phyloP scores from a whole-genome alignment of 164 flowering plant species.

The Stephania japonica region DNA sequence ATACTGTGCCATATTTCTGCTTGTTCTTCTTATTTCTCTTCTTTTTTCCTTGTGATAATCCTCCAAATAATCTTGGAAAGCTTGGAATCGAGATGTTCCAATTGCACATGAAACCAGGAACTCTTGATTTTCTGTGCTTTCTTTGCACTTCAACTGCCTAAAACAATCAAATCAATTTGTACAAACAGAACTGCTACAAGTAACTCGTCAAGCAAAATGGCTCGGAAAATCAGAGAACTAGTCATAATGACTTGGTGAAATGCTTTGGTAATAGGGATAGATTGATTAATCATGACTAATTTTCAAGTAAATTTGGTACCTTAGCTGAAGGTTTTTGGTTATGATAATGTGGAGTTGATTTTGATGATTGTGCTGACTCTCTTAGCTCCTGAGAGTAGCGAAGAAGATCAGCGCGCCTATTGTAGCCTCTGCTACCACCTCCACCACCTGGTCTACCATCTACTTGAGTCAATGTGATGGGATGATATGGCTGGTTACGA shows the following conservation, averaged over 20 bases:
- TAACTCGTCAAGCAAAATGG: no score
- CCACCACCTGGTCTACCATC: conserved; percentile 12
- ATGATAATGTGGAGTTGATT: conserved; percentile 13
- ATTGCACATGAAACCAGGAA: conserved; percentile 25
- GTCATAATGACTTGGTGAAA: no score
- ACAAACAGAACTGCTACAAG: not conserved
- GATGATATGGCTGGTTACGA: conserved; percentile 20
- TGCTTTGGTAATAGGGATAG: no score
- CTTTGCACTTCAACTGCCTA: conserved; percentile 21
- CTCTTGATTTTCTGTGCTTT: conserved; percentile 17
- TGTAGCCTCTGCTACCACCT: conserved; percentile 21
- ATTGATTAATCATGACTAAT: not conserved
- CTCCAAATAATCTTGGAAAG: conserved; percentile 18
- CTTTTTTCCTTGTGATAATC: conserved; percentile 9
- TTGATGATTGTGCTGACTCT: conserved; percentile 24
- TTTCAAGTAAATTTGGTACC: conserved; percentile 8
- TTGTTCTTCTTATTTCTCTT: conserved; percentile 23
- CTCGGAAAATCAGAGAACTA: no score
- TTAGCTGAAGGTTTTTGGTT: conserved; percentile 15
- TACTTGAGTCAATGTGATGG: conserved; percentile 11
- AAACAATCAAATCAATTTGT: not conserved
- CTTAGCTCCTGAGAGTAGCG: conserved; percentile 37
- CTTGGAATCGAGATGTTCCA: conserved; percentile 28
- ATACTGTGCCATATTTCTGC: conserved; percentile 15
- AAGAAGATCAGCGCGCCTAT: conserved; percentile 56